Evolutionary conservation across 176 grass and related monocot genomes (phyloP), one percentile per base, ranked within the genome.

Genomic region (Eleusine coracana): DNA sequence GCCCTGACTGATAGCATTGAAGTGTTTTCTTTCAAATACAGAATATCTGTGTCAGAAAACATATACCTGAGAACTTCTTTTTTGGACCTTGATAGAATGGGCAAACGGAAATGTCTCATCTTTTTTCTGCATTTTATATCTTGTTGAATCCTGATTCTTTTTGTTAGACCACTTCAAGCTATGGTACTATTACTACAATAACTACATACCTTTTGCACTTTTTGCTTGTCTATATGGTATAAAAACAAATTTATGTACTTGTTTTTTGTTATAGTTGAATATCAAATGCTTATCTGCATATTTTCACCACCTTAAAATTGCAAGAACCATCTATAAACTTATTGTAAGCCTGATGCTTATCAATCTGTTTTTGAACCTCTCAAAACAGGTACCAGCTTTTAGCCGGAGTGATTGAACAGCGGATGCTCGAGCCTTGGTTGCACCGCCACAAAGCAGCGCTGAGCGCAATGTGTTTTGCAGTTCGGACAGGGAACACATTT

Each of bases 401-500:
- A 23, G 96, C 96, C 31, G 93, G 96, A 64, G 89, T 99, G 78
- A 96, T 99, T 18, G 96, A 99, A 83, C 96, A 99, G 67, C 89
- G 93, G 46, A 92, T 99, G 80, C 79, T 99, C 10, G 96, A 99
- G 82, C 96, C 96, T 14, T 81, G 92, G 61, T 80, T 99, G 48
- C 96, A 99, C 88, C 90, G 74, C 37, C 87, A 89, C 65, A 99
- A 99, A 74, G 54, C 91, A 49, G 73, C 10, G 31, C 45, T 96
- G 45, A 83, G 91, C 55, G 96, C 96, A 34, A n/a, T 88, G 78
- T 89, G 96, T 86, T 99, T 99, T 85, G 96, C 96, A 20, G 91
- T 96, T 88, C 85, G 96, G 55, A 99, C 96, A 51, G 96, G 93
- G 75, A 99, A 99, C 77, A 99, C 96, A 21, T 99, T 92, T 82